Conservation (phyloP, 371 early-diverging fungal genomes). For the Dichotomocladium elegans region DNA sequence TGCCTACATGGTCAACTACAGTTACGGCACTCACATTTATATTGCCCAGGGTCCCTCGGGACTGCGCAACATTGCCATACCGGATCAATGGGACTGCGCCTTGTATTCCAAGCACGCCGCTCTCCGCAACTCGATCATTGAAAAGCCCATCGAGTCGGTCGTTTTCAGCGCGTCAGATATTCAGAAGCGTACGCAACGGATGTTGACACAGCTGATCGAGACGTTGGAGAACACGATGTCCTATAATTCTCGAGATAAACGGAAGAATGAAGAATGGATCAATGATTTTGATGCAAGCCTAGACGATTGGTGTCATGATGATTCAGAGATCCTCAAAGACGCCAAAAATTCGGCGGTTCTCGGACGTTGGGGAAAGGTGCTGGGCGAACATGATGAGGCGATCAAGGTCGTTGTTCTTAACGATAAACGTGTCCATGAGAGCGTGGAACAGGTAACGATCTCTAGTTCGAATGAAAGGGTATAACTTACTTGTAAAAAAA, state of each 20-base stretch:
- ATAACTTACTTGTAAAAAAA: background rate
- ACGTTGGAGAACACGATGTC: slow-evolving; percentile 35
- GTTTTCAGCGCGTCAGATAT: slow-evolving; percentile 44
- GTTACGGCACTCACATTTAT: slow-evolving; percentile 37
- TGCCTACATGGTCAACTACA: slow-evolving; percentile 37
- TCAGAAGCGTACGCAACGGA: slow-evolving; percentile 39
- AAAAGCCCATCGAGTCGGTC: slow-evolving; percentile 40
- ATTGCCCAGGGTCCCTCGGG: slow-evolving; percentile 30
- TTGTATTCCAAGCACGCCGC: slow-evolving; percentile 26
- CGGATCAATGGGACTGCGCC: slow-evolving; percentile 40
- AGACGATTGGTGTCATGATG: slow-evolving; percentile 55
- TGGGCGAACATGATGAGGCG: slow-evolving; percentile 42
- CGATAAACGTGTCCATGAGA: slow-evolving; percentile 36
- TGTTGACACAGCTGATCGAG: slow-evolving; percentile 28
- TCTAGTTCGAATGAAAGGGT: background rate
- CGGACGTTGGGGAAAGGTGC: slow-evolving; percentile 34
- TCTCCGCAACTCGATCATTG: slow-evolving; percentile 28
- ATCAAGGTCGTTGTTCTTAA: slow-evolving; percentile 40
- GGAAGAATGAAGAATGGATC: slow-evolving; percentile 44
- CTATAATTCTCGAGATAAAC: slow-evolving; percentile 26
- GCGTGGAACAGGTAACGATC: slow-evolving; percentile 35
- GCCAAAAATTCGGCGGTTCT: slow-evolving; percentile 23
- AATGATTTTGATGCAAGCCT: slow-evolving; percentile 47
- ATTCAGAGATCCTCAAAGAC: slow-evolving; percentile 34
- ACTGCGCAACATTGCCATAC: slow-evolving; percentile 31